Percentiles rank a stretch among this genome's conserved stretches.
Conservation (phyloP, 2,329 filamentous ascomycete genomes). For the Sporothrix pallida region DNA sequence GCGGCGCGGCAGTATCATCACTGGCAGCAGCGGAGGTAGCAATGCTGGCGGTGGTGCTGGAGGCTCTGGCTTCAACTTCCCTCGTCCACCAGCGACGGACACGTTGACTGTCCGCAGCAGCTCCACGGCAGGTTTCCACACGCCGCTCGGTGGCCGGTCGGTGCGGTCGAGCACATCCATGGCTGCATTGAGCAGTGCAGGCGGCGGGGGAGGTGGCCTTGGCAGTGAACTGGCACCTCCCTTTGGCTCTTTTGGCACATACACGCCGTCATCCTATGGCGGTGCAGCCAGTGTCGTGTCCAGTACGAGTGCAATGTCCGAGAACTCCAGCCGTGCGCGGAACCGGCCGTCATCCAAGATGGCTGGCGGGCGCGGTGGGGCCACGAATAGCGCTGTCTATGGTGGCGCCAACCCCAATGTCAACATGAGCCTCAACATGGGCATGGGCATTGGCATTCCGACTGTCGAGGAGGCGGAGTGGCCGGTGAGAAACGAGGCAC, state of each 20-base stretch:
- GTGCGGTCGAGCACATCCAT: constrained; percentile 40
- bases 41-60: constrained; percentile 16
- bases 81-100: constrained; percentile 40
- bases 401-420: constrained; percentile 9
- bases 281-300: constrained; percentile 40
- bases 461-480: constrained; percentile 42
- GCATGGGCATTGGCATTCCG: constrained; percentile 37
- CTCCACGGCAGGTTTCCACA: constrained; percentile 36
- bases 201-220: not conserved
- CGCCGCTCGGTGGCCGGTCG: constrained; percentile 38
- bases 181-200: constrained; percentile 34
- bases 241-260: constrained; percentile 36
- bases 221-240: constrained; percentile 8
- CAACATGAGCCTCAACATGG: constrained; percentile 21
- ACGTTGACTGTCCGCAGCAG: constrained; percentile 37
- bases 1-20: constrained; percentile 28
- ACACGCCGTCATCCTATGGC: constrained; percentile 32
- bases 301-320: constrained; percentile 42
- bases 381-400: not conserved
- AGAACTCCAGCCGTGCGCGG: constrained; percentile 41
- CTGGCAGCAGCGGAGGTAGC: constrained; percentile 6
- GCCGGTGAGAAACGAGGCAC: constrained; percentile 31
- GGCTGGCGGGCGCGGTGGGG: not conserved
- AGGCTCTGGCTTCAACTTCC: constrained; percentile 39
- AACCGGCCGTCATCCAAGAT: constrained; percentile 19